Evolutionary conservation across 805 yeast species (phyloP), one percentile per base, ranked within the genome.

Genomic region (Candida montana): DNA sequence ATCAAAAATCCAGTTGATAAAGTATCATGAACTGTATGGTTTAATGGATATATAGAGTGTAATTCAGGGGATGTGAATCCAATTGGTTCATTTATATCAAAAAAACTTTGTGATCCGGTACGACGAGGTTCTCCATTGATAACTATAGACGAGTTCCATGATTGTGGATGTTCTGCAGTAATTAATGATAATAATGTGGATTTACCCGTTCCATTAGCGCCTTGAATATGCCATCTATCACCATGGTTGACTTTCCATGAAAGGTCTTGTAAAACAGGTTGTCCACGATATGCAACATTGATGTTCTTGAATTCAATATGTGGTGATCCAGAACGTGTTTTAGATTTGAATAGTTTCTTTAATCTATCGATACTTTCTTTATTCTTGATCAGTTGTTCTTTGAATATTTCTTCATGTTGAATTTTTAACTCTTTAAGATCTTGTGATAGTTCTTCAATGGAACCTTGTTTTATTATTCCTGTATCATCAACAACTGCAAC

Each of bases 151-250:
- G 77, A 72, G 50, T 78, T 81, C 98, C 98, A 91, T 2, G 96
- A 81, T 62, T 91, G 96, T 1, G 99, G 99, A 58, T 91, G 99
- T 53, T 91, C 99, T 4, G 95, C 89, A 0, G 96, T 89, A 23
- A 91, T 69, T 35, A 93, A 60, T 2, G 97, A 78, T 13, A 93
- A 62, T 19, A 91, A 63, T 0, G 99, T 93, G 2, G 96, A 85
- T 59, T 91, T 91, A 0, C 99, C 99, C 0, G 95, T 74, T 1
- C 99, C 99, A 51, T 93, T 91, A 44, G 79, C 76, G 2, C 99
- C 99, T 42, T 83, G 67, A 24, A 91, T 71, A 57, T 93, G 95
- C 95, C 97, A 88, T 54, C 77, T 81, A 29, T 87, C 84, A 4
- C 95, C 95, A 33, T 67, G 67, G 3, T 68, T 65, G 11, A 89